Base-by-base conservation (phyloP, 2,329 filamentous ascomycete species). In the Xylaria sp. region DNA sequence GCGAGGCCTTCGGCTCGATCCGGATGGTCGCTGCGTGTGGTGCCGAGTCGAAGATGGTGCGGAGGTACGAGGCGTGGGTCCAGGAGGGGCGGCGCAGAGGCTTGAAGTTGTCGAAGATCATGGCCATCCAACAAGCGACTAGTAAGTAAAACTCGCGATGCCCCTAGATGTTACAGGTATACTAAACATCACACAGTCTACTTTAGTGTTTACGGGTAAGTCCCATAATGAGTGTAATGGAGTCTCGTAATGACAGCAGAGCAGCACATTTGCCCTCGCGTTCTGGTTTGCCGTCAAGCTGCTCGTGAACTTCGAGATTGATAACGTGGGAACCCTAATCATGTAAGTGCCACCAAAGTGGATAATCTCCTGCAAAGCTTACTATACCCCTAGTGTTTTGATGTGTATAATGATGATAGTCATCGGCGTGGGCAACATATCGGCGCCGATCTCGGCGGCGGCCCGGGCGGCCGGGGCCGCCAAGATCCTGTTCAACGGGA, bases 21-120 rank as follows among this genome's bases (percentile, higher is more conserved):
- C 75, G 83, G 16, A 87, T 87, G 76, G 74, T 88, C 26, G 77
- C 82, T 22, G 84, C 85, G 0, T 87, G 82, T 57, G 83, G 84
- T 17, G 85, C 85, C 1, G 81, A 87, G 65, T 60, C 67, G 16
- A 79, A 81, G 7, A 78, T 87, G 57, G 72, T 76, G 0, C 68
- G 72, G 38, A 81, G 78, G 42, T 87, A 86, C 63, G 68, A 76
- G 19, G 69, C 71, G 9, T 85, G 80, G 74, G 78, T 86, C 17
- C 73, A 78, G 17, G 78, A 84, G 59, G 78, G 82, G 1, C 77
- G 75, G 50, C 56, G 53, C 2, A 63, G 63, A 41, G 68, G 67
- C 3, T 55, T 64, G 45, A 48, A 61, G 11, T 41, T 70, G 16
- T 66, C 68, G 2, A 64, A 62, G 37, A 64, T 69, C 22, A 48